These are phyloP conservation scores for Aspergillus fumigatiaffinis DNA, from an alignment of 2,329 filamentous ascomycete species.

Conservation along the genomic window DNA sequence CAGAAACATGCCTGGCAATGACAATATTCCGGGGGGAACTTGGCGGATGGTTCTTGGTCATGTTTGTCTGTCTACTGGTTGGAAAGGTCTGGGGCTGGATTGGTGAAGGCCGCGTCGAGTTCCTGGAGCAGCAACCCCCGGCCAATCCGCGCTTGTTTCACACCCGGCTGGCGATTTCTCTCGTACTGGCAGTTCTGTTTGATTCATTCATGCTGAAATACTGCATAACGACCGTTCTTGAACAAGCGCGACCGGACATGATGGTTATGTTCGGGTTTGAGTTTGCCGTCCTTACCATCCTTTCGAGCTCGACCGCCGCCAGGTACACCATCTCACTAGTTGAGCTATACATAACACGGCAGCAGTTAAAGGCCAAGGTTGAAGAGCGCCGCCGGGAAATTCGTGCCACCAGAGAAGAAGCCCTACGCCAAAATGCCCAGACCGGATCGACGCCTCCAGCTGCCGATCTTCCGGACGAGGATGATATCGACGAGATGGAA, in stretches of 20 bases:
- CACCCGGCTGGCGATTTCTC: slow-evolving; percentile 70
- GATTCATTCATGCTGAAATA: slow-evolving; percentile 77
- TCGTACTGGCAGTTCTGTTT: slow-evolving; percentile 74
- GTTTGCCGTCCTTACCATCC: slow-evolving; percentile 80
- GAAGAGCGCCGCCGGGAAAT: slow-evolving; percentile 66
- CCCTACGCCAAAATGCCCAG: slow-evolving; percentile 36
- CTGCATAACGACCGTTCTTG: slow-evolving; percentile 75
- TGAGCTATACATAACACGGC: slow-evolving; percentile 70
- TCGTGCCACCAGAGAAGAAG: slow-evolving; percentile 49
- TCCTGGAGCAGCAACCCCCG: slow-evolving; percentile 91
- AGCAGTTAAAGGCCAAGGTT: slow-evolving; percentile 68
- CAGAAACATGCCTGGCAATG: slow-evolving; percentile 95
- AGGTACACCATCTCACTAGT: slow-evolving; percentile 75
- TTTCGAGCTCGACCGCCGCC: slow-evolving; percentile 71
- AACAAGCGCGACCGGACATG: slow-evolving; percentile 90
- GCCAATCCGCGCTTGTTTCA: slow-evolving; percentile 87
- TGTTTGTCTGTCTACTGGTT: slow-evolving; percentile 89
- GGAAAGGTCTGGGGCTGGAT: slow-evolving; percentile 99
- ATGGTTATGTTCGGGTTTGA: slow-evolving; percentile 99
- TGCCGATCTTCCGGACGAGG: slow-evolving; percentile 56
- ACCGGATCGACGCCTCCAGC: slow-evolving; percentile 34
- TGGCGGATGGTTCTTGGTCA: slow-evolving; percentile 88
- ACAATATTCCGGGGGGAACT: slow-evolving; percentile 96
- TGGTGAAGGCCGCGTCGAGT: slow-evolving; percentile 87
- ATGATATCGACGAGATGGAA: slow-evolving; percentile 87